Base-by-base conservation (phyloP, 495 filamentous ascomycete genomes). In the Ramalina intermedia region DNA sequence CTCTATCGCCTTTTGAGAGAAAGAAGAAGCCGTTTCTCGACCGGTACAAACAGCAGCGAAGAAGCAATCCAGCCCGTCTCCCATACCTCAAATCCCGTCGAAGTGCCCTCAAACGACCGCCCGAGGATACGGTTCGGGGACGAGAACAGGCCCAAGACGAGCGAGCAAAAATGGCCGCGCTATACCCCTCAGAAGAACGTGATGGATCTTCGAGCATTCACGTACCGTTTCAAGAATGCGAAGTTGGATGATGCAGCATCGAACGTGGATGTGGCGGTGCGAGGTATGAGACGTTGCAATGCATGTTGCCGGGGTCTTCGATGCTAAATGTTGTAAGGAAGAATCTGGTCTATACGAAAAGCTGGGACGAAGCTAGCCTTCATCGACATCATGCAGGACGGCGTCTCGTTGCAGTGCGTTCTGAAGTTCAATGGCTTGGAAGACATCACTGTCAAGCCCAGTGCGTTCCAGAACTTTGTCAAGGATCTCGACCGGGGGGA, bases 361-460 rank as follows among this genome's bases (percentile, higher is more conserved):
- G 69, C 71, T 45, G 79, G 75, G 48, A 78, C 73, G 57, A 85
- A 83, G 66, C 79, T 98, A 60, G 70, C 84, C 39, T 98, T 98
- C 64, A 65, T 95, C 55, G 82, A 90, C 64, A 58, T 96, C 48
- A 64, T 73, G 48, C 77, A 83, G 66, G 77, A 88, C 63, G 80
- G 77, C 33, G 61, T 73, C 56, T 74, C 72, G 53, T 57, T 88
- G 27, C 91, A 98, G 61, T 73, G 73, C 24, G 74, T 94, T 62
- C 75, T 81, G 62, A 82, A 85, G 64, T 65, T 80, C 37, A 65
- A 65, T 29, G 73, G 69, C 41, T 63, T 93, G 17, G 61, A 63
- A 17, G 42, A 37, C 11, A 37, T 33, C 4, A 70, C 65, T 5
- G 62, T 71, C 14, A 54, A 53, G 7, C 47, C 57, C 12, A 63